These are phyloP conservation scores for Colletotrichum karsti DNA, from an alignment of 2,329 filamentous ascomycete species.

Conservation along the genomic window DNA sequence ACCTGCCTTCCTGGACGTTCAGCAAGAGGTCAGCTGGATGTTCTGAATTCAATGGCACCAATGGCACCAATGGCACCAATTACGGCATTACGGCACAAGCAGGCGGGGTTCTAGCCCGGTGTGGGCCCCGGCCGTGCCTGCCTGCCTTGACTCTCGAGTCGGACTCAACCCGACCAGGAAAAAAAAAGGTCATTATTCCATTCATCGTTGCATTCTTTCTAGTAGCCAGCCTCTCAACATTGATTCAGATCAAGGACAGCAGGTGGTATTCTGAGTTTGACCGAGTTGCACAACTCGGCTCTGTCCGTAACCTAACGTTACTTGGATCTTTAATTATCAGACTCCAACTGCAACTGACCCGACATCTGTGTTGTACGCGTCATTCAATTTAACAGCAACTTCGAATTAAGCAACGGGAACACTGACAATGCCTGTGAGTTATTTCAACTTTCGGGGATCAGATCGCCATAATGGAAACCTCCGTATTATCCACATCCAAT, in stretches of 20 bases:
- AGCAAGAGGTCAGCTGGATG: conserved; percentile 9
- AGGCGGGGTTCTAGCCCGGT: conserved; percentile 19
- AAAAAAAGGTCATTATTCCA: neutral
- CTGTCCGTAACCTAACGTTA: neutral
- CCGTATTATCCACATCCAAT: neutral
- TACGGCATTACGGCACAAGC: conserved; percentile 25
- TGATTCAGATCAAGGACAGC: neutral
- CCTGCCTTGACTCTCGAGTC: conserved; percentile 4
- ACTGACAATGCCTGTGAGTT: neutral
- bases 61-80: conserved; percentile 9
- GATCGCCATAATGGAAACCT: neutral
- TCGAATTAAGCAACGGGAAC: neutral
- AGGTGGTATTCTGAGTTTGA: neutral
- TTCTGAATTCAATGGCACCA: neutral
- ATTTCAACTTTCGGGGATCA: neutral
- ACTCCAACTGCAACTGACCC: neutral
- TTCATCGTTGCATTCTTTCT: neutral
- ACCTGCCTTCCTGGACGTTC: conserved; percentile 12
- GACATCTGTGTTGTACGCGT: neutral
- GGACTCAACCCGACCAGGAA: conserved; percentile 15
- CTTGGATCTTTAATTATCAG: neutral
- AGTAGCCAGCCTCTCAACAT: neutral
- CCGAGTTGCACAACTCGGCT: neutral
- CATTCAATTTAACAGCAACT: conserved; percentile 7
- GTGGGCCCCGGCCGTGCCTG: neutral